These are phyloP conservation scores for Ganoderma resinaceum DNA, from an alignment of 1,284 basidiomycete genomes.

Conservation along the genomic window DNA sequence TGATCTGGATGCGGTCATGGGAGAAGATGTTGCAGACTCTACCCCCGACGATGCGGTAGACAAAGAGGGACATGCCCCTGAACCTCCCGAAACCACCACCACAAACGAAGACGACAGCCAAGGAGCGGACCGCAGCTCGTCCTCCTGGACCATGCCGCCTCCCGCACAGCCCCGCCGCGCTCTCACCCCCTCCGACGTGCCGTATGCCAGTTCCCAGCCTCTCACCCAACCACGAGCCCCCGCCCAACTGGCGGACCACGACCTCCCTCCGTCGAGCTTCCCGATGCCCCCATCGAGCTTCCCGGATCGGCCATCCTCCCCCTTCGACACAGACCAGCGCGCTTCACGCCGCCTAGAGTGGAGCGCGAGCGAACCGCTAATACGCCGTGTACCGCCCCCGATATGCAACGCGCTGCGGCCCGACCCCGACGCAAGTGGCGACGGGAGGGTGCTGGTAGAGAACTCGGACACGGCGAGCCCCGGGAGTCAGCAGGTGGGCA, in stretches of 20 bases:
- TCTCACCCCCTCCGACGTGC: conserved; percentile 12
- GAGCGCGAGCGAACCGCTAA: neutral
- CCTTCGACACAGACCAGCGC: conserved; percentile 5
- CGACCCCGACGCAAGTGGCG: conserved; percentile 36
- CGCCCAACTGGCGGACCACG: neutral
- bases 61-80: neutral
- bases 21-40: neutral
- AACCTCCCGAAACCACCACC: neutral
- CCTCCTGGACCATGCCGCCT: conserved; percentile 13
- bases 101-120: neutral
- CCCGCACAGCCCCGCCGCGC: conserved; percentile 13
- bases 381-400: conserved; percentile 30
- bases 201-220: conserved; percentile 19
- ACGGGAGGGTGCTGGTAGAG: conserved; percentile 53
- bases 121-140: neutral
- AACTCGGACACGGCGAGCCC: conserved; percentile 57
- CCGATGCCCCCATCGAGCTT: conserved; percentile 14
- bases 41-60: neutral
- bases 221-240: neutral
- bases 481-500: conserved; percentile 22
- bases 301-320: conserved; percentile 17
- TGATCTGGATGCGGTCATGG: neutral
- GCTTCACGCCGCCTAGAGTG: conserved; percentile 10
- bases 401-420: conserved; percentile 16
- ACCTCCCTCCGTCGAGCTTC: conserved; percentile 25